Conservation (phyloP, 257 asterid species). For the Lithospermum erythrorhizon region DNA sequence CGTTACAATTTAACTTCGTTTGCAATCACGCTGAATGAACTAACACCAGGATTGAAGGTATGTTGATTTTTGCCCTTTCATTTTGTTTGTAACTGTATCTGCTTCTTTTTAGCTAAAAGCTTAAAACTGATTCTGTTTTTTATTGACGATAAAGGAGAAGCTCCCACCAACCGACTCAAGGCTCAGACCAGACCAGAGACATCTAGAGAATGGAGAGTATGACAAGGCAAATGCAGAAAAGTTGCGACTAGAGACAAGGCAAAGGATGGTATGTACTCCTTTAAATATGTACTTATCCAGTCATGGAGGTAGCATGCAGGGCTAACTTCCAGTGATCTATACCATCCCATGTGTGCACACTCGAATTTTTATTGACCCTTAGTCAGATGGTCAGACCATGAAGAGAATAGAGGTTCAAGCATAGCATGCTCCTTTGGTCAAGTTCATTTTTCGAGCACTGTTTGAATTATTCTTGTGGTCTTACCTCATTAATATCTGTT, state of each 20-base stretch:
- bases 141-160: constrained; percentile 65
- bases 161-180: constrained; percentile 98
- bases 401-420: neutral
- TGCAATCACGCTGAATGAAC: constrained; percentile 74
- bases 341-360: neutral
- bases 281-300: neutral
- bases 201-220: constrained; percentile 80
- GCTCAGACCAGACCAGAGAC: constrained; percentile 85
- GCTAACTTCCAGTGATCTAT: neutral
- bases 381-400: neutral
- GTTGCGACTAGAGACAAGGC: constrained; percentile 73
- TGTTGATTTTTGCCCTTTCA: constrained; percentile 9
- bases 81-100: constrained; percentile 14
- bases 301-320: too few relatives aligned
- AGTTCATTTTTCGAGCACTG: too few relatives aligned
- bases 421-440: neutral
- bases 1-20: constrained; percentile 80
- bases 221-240: constrained; percentile 84
- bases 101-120: constrained; percentile 29
- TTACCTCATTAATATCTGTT: too few relatives aligned
- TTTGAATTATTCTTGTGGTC: too few relatives aligned
- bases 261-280: constrained; percentile 54
- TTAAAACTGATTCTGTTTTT: constrained; percentile 45
- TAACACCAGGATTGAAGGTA: constrained; percentile 85
- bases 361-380: neutral